Conservation (phyloP, 305 asterid genomes). For the Petunia hybrid region DNA sequence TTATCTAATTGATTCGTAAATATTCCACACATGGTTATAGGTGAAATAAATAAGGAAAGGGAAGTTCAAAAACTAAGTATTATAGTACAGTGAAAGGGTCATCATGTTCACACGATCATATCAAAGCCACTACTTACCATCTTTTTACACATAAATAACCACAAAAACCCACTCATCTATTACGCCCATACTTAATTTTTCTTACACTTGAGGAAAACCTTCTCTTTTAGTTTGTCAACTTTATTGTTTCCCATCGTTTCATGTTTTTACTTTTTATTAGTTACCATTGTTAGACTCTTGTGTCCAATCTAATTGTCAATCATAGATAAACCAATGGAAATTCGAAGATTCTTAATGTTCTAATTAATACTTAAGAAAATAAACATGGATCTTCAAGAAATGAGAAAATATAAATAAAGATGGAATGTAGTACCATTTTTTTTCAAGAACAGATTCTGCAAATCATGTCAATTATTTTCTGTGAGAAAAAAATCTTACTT, state of each 20-base stretch:
- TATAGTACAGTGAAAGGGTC: too few relatives aligned
- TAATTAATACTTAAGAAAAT: not conserved
- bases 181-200: not conserved
- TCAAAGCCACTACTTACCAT: not conserved
- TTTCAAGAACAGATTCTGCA: not conserved
- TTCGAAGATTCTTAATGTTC: not conserved
- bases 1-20: too few relatives aligned
- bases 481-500: not conserved
- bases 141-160: not conserved
- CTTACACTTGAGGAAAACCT: not conserved
- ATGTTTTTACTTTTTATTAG: not conserved
- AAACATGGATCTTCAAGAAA: not conserved
- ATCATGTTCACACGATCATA: not conserved
- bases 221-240: not conserved
- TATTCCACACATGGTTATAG: too few relatives aligned
- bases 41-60: too few relatives aligned
- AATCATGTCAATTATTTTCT: not conserved
- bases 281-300: not conserved
- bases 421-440: not conserved
- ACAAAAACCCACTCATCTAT: not conserved
- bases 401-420: not conserved
- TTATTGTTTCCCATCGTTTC: not conserved
- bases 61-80: too few relatives aligned
- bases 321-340: constrained; percentile 3
- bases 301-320: not conserved